A percentile compares a stretch with the other conserved stretches of the same genome.
phyloP scores from a whole-genome alignment of 148 eudicot genomes.

The Camellia japonica region DNA sequence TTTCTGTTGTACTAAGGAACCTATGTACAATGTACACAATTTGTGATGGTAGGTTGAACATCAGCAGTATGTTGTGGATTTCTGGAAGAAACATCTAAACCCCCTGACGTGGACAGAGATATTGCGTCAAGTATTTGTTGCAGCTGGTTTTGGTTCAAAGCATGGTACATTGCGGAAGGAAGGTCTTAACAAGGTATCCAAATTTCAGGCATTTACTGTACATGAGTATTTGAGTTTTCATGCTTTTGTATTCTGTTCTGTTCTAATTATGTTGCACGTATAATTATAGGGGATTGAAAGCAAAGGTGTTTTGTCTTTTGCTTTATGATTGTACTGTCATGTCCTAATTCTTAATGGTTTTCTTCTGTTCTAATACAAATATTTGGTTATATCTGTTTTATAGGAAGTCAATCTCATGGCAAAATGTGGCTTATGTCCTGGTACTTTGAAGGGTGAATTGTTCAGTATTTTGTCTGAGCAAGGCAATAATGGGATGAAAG shows the following conservation, averaged over 20 bases:
- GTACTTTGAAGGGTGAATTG: constrained; percentile 84
- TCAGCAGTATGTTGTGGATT: constrained; percentile 38
- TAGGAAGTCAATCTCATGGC: constrained; percentile 63
- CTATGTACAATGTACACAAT: background rate
- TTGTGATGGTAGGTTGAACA: constrained; percentile 50
- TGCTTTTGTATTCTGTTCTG: background rate
- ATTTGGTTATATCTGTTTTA: constrained; percentile 19
- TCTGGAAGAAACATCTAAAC: constrained; percentile 71
- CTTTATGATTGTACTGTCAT: background rate
- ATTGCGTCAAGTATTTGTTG: constrained; percentile 70
- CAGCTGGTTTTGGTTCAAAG: constrained; percentile 89
- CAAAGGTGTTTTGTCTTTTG: constrained; percentile 1
- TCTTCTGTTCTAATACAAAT: constrained; percentile 12
- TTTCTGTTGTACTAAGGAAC: background rate
- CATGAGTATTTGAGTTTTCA: no score
- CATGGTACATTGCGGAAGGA: constrained; percentile 34
- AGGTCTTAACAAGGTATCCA: constrained; percentile 52
- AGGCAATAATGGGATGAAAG: constrained; percentile 65
- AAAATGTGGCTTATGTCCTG: constrained; percentile 67
- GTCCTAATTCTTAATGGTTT: background rate
- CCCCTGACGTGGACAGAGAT: constrained; percentile 89
- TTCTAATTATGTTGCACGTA: background rate
- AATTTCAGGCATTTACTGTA: background rate
- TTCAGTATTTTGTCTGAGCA: constrained; percentile 60
- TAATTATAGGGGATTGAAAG: background rate